A percentile compares a stretch with the other conserved stretches of the same genome.
Evolutionary conservation across 306 rosid genomes (phyloP).

Genomic region (Acacia crassicarpa): DNA sequence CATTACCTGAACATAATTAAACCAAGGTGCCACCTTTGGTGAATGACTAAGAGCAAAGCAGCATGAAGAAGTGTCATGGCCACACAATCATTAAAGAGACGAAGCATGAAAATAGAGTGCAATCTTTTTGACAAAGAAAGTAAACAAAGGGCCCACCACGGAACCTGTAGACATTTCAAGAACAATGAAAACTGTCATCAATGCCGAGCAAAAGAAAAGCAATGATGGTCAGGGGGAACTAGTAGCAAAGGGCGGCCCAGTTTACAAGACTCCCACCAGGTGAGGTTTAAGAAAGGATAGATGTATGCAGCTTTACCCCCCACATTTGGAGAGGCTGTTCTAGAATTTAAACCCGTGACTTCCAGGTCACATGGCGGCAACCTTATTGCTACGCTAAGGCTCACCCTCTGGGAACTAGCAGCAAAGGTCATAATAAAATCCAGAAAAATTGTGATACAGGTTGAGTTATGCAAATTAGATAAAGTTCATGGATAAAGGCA

Average conservation of each 20-base stretch:
- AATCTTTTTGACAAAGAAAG: slow-evolving; percentile 89
- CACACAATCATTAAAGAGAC: slow-evolving; percentile 88
- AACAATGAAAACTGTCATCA: slow-evolving; percentile 11
- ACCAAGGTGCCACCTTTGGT: slow-evolving; percentile 81
- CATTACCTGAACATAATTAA: slow-evolving; percentile 84
- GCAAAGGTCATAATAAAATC: background rate
- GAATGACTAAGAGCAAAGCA: slow-evolving; percentile 64
- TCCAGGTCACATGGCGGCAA: no score
- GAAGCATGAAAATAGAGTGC: slow-evolving; percentile 90
- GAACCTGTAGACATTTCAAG: slow-evolving; percentile 57
- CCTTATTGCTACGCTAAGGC: no score
- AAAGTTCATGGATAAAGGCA: background rate
- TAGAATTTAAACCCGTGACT: no score
- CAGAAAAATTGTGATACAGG: background rate
- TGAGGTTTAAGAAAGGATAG: fast-evolving
- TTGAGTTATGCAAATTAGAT: background rate
- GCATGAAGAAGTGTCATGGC: slow-evolving; percentile 79
- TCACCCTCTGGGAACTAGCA: no score
- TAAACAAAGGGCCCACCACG: slow-evolving; percentile 81
- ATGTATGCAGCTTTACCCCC: no score
- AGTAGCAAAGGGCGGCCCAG: no score
- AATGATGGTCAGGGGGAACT: background rate
- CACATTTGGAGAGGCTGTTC: no score
- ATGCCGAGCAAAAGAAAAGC: slow-evolving; percentile 2
- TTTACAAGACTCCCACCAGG: no score